Conservation (phyloP, 768 basidiomycete species). For the Tylopilus intermedius region DNA sequence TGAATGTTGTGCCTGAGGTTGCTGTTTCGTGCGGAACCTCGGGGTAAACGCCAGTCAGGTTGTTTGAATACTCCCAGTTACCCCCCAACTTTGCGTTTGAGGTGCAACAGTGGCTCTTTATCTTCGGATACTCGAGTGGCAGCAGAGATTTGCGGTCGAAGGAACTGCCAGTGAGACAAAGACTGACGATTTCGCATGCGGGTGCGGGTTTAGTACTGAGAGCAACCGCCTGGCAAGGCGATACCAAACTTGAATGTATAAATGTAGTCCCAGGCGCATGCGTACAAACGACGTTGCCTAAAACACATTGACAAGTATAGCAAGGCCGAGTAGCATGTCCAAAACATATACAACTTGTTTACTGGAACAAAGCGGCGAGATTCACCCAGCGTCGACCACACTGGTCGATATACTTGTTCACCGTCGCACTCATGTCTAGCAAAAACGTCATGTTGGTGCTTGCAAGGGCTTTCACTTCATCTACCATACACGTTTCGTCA, state of each 20-base stretch:
- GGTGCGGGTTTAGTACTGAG: conserved; percentile 35
- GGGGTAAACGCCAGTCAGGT: conserved; percentile 91
- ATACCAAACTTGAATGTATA: too few relatives aligned
- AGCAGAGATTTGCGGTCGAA: conserved; percentile 80
- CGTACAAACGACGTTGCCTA: not conserved
- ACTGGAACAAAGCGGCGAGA: conserved; percentile 74
- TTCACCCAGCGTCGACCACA: conserved; percentile 91
- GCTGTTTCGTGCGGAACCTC: conserved; percentile 98
- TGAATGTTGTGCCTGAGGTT: conserved; percentile 96
- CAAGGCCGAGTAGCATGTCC: not conserved
- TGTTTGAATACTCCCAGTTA: conserved; percentile 98
- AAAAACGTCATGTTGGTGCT: conserved; percentile 50
- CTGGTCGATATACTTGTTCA: conserved; percentile 77
- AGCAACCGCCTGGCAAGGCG: too few relatives aligned
- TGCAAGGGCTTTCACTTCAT: conserved; percentile 46
- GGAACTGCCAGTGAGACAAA: conserved; percentile 78
- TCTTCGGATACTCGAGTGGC: conserved; percentile 71
- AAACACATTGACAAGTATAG: not conserved
- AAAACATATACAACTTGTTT: conserved; percentile 42
- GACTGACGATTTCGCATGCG: conserved; percentile 67
- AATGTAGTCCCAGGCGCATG: too few relatives aligned
- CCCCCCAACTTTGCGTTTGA: conserved; percentile 93
- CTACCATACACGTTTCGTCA: not conserved
- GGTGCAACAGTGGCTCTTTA: conserved; percentile 89
- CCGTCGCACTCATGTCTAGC: conserved; percentile 46